Conservation (phyloP, 2,329 filamentous ascomycete species). For the Xylariaceae sp. region DNA sequence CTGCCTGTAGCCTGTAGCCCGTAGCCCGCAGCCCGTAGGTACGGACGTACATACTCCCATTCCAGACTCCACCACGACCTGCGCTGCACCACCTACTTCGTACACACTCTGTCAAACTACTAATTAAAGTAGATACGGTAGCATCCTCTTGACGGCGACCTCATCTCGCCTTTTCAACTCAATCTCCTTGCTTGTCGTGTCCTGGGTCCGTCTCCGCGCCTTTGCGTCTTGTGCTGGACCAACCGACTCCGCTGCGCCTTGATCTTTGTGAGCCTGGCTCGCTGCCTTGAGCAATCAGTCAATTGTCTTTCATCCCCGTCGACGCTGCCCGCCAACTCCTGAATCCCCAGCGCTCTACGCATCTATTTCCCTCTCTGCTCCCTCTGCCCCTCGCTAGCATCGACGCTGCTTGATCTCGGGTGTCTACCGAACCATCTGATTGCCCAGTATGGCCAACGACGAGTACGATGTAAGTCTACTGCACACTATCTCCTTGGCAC, state of each 20-base stretch:
- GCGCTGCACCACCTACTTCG: neutral
- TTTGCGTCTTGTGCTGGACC: neutral
- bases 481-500: constrained; percentile 20
- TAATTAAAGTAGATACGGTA: constrained; percentile 10
- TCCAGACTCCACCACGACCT: constrained; percentile 12
- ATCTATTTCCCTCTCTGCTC: neutral
- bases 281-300: constrained; percentile 11
- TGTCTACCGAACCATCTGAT: constrained; percentile 17
- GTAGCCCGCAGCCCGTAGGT: no score
- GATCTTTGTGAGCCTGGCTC: constrained; percentile 21
- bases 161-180: constrained; percentile 6
- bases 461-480: constrained; percentile 88
- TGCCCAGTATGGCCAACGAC: constrained; percentile 89
- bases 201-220: constrained; percentile 6
- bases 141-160: constrained; percentile 9
- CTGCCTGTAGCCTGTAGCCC: no score
- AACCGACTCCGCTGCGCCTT: constrained; percentile 18
- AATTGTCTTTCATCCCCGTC: constrained; percentile 20
- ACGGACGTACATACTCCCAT: no score
- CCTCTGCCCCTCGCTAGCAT: constrained; percentile 13
- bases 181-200: constrained; percentile 4
- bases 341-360: constrained; percentile 5
- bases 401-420: constrained; percentile 14
- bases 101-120: no score
- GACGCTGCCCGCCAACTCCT: constrained; percentile 11